Percentiles rank a stretch among this genome's conserved stretches.
phyloP scores from a whole-genome alignment of 129 eudicot genomes.

The Tagetes patula region DNA sequence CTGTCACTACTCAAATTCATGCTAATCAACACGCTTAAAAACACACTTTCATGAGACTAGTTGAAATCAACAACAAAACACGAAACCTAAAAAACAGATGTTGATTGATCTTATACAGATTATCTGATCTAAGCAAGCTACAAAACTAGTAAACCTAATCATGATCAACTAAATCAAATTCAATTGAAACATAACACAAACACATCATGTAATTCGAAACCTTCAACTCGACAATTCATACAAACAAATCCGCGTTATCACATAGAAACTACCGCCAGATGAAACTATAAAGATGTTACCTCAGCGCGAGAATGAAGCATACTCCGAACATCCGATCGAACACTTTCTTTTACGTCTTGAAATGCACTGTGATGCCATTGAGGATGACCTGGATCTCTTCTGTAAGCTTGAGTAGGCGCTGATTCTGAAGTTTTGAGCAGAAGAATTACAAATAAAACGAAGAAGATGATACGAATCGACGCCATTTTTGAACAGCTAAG shows the following conservation, averaged over 20 bases:
- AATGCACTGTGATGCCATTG: constrained; percentile 99
- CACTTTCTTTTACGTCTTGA: constrained; percentile 73
- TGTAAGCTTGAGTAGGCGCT: constrained; percentile 61
- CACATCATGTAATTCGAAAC: not conserved
- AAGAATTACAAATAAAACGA: constrained; percentile 17
- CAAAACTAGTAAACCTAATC: no score
- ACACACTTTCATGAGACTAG: not conserved
- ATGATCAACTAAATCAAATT: no score
- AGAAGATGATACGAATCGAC: constrained; percentile 14
- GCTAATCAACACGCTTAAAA: not conserved
- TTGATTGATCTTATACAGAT: not conserved
- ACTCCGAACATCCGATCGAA: constrained; percentile 83
- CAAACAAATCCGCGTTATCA: constrained; percentile 9
- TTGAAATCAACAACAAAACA: constrained; percentile 5
- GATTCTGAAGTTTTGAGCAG: constrained; percentile 33
- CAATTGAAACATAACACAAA: no score
- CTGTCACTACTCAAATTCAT: constrained; percentile 9
- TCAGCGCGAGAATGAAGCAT: constrained; percentile 97
- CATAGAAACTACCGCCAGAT: not conserved
- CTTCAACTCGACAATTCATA: constrained; percentile 20
- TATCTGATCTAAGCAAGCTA: not conserved
- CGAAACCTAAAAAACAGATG: constrained; percentile 7
- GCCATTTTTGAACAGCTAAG: constrained; percentile 34
- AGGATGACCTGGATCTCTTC: constrained; percentile 95
- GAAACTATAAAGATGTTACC: constrained; percentile 39